These are phyloP conservation scores for Xerocomellus chrysenteron DNA, from an alignment of 768 basidiomycete species.

Conservation along the genomic window DNA sequence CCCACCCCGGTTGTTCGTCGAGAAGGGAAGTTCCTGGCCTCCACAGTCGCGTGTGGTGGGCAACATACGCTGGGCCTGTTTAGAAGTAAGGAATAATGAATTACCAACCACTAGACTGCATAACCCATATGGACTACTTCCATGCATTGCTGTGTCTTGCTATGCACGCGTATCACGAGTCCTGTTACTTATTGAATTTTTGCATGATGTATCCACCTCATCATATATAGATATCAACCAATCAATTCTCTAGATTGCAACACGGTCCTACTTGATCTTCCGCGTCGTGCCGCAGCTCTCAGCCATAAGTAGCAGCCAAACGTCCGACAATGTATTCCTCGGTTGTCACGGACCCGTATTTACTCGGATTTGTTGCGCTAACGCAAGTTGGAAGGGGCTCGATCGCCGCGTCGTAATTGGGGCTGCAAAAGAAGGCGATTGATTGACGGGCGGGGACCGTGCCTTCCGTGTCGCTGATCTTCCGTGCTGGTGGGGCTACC, in stretches of 20 bases:
- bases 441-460: slow-evolving; percentile 70
- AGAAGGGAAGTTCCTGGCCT: slow-evolving; percentile 60
- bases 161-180: slow-evolving; percentile 16
- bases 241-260: slow-evolving; percentile 7
- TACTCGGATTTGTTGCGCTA: slow-evolving; percentile 45
- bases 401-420: slow-evolving; percentile 67
- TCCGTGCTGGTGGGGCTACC: slow-evolving; percentile 62
- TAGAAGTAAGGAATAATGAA: slow-evolving; percentile 50
- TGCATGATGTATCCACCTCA: too few relatives aligned
- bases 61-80: slow-evolving; percentile 58
- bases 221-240: slow-evolving; percentile 2
- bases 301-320: slow-evolving; percentile 54
- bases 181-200: too few relatives aligned
- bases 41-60: slow-evolving; percentile 65
- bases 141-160: slow-evolving; percentile 6
- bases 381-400: slow-evolving; percentile 67
- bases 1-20: slow-evolving; percentile 69
- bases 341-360: slow-evolving; percentile 70
- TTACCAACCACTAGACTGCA: slow-evolving; percentile 8
- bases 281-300: slow-evolving; percentile 2
- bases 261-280: not conserved
- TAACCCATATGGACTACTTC: not conserved
- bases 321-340: slow-evolving; percentile 78
- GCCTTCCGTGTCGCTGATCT: slow-evolving; percentile 47
- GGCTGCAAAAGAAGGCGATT: slow-evolving; percentile 87